Base-by-base conservation (phyloP, 2,329 filamentous ascomycete species). In the Ophiostoma perfectum region DNA sequence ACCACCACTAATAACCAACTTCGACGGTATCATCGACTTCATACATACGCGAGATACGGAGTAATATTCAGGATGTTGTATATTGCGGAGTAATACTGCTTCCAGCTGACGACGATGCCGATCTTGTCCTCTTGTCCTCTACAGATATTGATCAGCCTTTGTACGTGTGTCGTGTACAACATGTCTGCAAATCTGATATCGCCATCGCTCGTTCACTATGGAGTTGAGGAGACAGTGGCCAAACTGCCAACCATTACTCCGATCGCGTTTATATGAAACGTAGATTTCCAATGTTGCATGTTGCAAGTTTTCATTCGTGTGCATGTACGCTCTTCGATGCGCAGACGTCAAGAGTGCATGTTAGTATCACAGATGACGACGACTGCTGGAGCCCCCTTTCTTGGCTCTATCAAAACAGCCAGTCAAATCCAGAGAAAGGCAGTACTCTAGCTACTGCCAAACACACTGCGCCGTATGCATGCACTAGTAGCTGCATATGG, bases 21-120 rank as follows among this genome's bases (percentile, higher is more conserved):
- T 55, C 7, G 2, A 27, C 6, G 12, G 2, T 55, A 55, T 27
- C 7, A 36, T 27, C 16, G n/a, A 27, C 49, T 49, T n/a, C 45
- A 49, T 49, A 49, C 47, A 18, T 27, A 27, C 27, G 27, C 27
- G 27, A 27, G 1, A 27, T 27, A 27, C 27, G 27, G 47, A 12
- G 18, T n/a, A 14, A 55, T 55, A 55, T 55, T 55, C 49, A 55
- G 49, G 49, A 18, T 55, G 49, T 36, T 55, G 49, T 18, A 55
- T 55, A 55, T 55, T 55, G 49, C 49, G 49, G 49, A 55, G 49
- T 27, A 55, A 55, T 12, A 55, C 45, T 47, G 45, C 45, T 16
- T 5, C 8, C 49, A 55, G 49, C 49, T 55, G 49, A 55, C 18
- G 49, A 55, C n/a, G 7, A 55, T 55, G 49, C 7, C 27, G 49